Percentiles rank a stretch among this genome's conserved stretches.
phyloP scores from a whole-genome alignment of 1,284 basidiomycete genomes.

The Coniferiporia weirii region DNA sequence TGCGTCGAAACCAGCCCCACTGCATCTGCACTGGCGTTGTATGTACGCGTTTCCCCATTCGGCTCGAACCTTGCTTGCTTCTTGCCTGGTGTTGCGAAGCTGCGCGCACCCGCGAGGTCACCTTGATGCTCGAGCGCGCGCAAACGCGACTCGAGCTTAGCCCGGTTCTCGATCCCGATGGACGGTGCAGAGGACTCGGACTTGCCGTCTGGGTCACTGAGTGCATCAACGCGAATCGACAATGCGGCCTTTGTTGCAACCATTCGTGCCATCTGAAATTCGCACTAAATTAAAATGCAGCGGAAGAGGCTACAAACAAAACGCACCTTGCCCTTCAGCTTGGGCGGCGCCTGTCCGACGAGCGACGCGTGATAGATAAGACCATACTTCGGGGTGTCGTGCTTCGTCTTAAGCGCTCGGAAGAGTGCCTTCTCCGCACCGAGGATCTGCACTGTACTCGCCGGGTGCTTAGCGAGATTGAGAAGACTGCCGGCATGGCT shows the following conservation, averaged over 20 bases:
- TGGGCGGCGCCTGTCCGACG: slow-evolving; percentile 95
- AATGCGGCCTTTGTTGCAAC: slow-evolving; percentile 96
- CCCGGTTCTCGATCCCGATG: slow-evolving; percentile 89
- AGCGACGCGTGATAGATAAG: slow-evolving; percentile 68
- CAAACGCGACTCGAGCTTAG: slow-evolving; percentile 92
- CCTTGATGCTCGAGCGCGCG: slow-evolving; percentile 83
- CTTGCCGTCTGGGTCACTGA: slow-evolving; percentile 90
- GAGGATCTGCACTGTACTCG: slow-evolving; percentile 96
- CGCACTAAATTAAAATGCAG: slow-evolving; percentile 8
- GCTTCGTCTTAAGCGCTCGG: slow-evolving; percentile 97
- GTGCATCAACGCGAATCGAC: slow-evolving; percentile 94
- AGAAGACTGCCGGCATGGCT: slow-evolving; percentile 95
- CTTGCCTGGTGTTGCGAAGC: slow-evolving; percentile 56
- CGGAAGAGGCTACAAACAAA: neutral
- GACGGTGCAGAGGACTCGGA: slow-evolving; percentile 76
- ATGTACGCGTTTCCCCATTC: slow-evolving; percentile 68
- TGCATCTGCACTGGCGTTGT: slow-evolving; percentile 79
- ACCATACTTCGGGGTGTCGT: slow-evolving; percentile 84
- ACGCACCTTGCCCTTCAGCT: slow-evolving; percentile 91
- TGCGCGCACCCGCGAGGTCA: slow-evolving; percentile 62
- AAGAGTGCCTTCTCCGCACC: slow-evolving; percentile 99
- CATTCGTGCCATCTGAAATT: slow-evolving; percentile 92
- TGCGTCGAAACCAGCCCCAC: slow-evolving; percentile 80
- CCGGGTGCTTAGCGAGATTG: slow-evolving; percentile 93
- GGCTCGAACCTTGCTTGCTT: slow-evolving; percentile 78